Conservation (phyloP, 176 grass and related monocot species). For the Raddia guianensis region DNA sequence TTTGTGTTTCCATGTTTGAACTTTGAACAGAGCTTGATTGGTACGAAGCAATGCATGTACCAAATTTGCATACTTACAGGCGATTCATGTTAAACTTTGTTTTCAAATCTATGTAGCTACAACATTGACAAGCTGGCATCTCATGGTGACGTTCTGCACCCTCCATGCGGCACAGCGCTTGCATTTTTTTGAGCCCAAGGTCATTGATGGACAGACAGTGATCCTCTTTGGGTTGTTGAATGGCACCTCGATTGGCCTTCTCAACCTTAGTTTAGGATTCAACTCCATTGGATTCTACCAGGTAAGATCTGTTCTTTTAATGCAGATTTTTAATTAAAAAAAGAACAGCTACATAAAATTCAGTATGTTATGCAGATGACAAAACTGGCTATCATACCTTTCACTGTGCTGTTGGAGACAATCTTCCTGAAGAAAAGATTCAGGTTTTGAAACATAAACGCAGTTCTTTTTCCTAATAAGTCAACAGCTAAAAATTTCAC, state of each 20-base stretch:
- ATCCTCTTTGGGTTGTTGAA: conserved; percentile 94
- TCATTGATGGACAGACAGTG: conserved; percentile 82
- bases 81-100: conserved; percentile 14
- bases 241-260: conserved; percentile 91
- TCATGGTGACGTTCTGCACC: conserved; percentile 97
- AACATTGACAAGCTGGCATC: conserved; percentile 99
- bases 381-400: conserved; percentile 98
- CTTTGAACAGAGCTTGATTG: conserved; percentile 31
- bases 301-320: conserved; percentile 43
- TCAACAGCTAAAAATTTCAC: conserved; percentile 15
- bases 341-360: conserved; percentile 26
- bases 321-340: conserved; percentile 29
- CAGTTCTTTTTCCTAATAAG: conserved; percentile 32
- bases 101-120: conserved; percentile 69
- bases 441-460: conserved; percentile 61
- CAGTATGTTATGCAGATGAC: conserved; percentile 81
- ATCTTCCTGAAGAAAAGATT: conserved; percentile 95
- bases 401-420: conserved; percentile 95
- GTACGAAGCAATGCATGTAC: conserved; percentile 18
- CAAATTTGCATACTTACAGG: conserved; percentile 36
- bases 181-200: conserved; percentile 93
- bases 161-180: conserved; percentile 83
- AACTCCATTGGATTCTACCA: conserved; percentile 99
- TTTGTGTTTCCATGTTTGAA: conserved; percentile 4
- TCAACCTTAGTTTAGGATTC: conserved; percentile 98